Evolutionary conservation across 257 asterid genomes (phyloP).

Genomic region (Cruciata laevipes): DNA sequence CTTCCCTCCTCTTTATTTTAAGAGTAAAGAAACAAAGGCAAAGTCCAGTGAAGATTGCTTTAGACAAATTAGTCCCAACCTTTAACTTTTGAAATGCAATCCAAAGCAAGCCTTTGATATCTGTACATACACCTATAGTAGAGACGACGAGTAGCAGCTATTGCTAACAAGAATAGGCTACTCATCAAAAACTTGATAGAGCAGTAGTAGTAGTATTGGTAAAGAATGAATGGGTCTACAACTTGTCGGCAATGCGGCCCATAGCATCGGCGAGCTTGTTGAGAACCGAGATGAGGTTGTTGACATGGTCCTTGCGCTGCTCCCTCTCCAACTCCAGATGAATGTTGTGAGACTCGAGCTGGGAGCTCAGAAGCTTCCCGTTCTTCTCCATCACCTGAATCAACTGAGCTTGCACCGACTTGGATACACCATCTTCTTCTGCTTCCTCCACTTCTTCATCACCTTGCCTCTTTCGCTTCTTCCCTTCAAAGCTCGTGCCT

Average conservation of each 20-base stretch:
- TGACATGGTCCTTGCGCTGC: slow-evolving; percentile 59
- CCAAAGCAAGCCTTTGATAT: too few relatives aligned
- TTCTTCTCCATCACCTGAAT: slow-evolving; percentile 62
- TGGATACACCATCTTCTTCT: slow-evolving; percentile 35
- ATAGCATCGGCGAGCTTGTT: slow-evolving; percentile 72
- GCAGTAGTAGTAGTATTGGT: too few relatives aligned
- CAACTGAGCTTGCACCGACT: slow-evolving; percentile 37
- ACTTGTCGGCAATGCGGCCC: slow-evolving; percentile 82
- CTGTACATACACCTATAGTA: too few relatives aligned
- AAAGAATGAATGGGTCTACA: too few relatives aligned
- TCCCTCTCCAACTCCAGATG: slow-evolving; percentile 61
- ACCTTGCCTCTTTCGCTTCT: slow-evolving; percentile 48
- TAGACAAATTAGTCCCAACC: background rate
- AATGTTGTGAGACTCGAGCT: slow-evolving; percentile 60
- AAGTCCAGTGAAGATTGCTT: background rate
- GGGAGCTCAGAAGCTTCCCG: slow-evolving; percentile 58
- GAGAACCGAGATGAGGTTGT: slow-evolving; percentile 57
- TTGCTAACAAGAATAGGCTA: background rate
- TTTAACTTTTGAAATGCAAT: background rate
- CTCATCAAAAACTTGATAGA: too few relatives aligned
- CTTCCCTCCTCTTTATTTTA: too few relatives aligned
- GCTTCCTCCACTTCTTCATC: slow-evolving; percentile 33
- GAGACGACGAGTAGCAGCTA: too few relatives aligned
- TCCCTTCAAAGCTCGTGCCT: slow-evolving; percentile 52
- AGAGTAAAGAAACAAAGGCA: slow-evolving; percentile 5